Evolutionary conservation across 768 basidiomycete species (phyloP).

Genomic region (Pleurotus eryngii): DNA sequence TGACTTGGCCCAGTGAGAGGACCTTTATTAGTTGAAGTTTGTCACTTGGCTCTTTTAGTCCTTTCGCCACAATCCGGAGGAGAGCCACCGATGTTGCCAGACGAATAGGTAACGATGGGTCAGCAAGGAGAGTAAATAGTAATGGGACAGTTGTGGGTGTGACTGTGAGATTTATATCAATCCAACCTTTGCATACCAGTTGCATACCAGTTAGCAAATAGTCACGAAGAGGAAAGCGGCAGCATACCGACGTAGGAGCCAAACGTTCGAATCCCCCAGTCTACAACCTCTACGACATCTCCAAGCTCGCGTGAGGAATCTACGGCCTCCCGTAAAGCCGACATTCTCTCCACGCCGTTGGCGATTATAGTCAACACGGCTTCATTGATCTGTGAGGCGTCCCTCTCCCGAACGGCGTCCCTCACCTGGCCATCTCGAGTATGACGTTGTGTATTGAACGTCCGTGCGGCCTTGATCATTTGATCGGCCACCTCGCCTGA

Average conservation of each 20-base stretch:
- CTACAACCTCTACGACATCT: constrained; percentile 73
- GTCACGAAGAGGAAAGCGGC: background rate
- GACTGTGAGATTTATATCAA: constrained; percentile 94
- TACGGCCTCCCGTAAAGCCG: constrained; percentile 42
- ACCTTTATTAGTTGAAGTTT: constrained; percentile 90
- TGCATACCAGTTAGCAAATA: background rate
- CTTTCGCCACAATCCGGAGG: constrained; percentile 84
- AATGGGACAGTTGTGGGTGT: constrained; percentile 86
- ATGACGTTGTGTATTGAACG: constrained; percentile 67
- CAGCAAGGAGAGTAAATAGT: constrained; percentile 78
- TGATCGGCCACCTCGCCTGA: constrained; percentile 97
- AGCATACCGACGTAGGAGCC: constrained; percentile 90
- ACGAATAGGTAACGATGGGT: constrained; percentile 74
- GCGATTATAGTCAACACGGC: constrained; percentile 82
- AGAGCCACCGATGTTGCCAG: constrained; percentile 80
- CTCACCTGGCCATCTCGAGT: constrained; percentile 80
- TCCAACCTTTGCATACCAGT: constrained; percentile 68
- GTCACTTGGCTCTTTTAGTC: constrained; percentile 86
- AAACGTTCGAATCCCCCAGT: constrained; percentile 90
- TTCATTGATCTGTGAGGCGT: constrained; percentile 83
- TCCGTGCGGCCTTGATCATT: constrained; percentile 83
- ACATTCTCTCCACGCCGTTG: constrained; percentile 63
- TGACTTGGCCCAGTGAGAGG: constrained; percentile 77
- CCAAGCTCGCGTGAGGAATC: constrained; percentile 51
- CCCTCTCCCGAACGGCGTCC: constrained; percentile 86